Conservation (phyloP, 805 yeast genomes). For the Grigorovia jiainica region DNA sequence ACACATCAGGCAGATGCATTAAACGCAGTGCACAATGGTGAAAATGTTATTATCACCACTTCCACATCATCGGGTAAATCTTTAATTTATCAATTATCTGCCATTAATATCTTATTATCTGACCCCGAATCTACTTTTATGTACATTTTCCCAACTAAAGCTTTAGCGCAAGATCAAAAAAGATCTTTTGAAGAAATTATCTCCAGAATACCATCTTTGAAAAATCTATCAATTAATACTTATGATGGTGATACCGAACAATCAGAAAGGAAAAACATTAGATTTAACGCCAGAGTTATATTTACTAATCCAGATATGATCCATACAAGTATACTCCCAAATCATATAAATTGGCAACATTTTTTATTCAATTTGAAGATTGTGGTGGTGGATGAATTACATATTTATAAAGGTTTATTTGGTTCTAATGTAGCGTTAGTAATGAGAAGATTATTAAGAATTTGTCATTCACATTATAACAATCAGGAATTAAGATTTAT, state of each 20-base stretch:
- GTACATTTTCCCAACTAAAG: constrained; percentile 93
- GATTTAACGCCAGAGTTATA: constrained; percentile 62
- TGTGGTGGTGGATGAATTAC: constrained; percentile 79
- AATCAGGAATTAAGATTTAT: constrained; percentile 54
- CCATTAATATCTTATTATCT: constrained; percentile 39
- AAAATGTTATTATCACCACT: constrained; percentile 81
- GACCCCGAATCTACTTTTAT: constrained; percentile 51
- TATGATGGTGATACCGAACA: constrained; percentile 90
- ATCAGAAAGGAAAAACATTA: constrained; percentile 41
- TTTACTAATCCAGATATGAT: constrained; percentile 95
- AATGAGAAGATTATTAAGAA: constrained; percentile 66
- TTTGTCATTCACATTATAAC: constrained; percentile 28
- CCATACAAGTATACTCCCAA: constrained; percentile 77
- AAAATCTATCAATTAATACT: constrained; percentile 54
- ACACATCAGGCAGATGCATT: constrained; percentile 79
- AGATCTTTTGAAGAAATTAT: constrained; percentile 60
- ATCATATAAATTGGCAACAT: constrained; percentile 61
- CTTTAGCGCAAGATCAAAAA: constrained; percentile 93
- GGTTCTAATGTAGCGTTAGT: constrained; percentile 88
- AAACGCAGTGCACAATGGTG: constrained; percentile 42
- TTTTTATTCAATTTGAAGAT: constrained; percentile 56
- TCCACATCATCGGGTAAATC: constrained; percentile 97
- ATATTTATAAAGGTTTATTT: constrained; percentile 80
- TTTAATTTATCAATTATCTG: constrained; percentile 82
- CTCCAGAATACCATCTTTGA: constrained; percentile 37